Base-by-base conservation (phyloP, 441 rosid species). In the Breynia disticha region DNA sequence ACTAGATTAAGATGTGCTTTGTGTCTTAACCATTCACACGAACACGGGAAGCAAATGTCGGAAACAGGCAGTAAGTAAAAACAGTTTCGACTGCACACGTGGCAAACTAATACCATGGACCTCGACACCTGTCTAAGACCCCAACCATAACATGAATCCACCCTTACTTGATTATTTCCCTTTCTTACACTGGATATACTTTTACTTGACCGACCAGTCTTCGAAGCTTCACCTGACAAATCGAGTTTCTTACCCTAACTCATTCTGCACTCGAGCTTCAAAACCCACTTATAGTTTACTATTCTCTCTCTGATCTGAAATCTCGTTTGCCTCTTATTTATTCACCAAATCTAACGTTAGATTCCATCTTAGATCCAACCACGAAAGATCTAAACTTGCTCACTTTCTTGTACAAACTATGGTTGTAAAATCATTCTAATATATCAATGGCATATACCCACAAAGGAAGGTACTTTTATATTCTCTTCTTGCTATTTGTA, bases 381-480 rank as follows among this genome's bases (percentile, higher is more conserved):
- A 54, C 11, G 21, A 52, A 55, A 60, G 72, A 69, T 74, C 73
- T 57, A 62, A 60, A 45, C 35, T 46, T 44, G 58, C 53, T 10
- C 39, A 5, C n/a, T 4, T 42, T 28, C 35, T 8, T 39, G 12
- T 10, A 39, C 15, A 39, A 39, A 39, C 43, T 39, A 39, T 39
- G 43, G 43, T 39, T 59, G 59, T 24, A 24, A 24, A 3, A 24
- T 24, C 63, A 54, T 52, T n/a, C 67, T 73, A 76, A 78, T 60
- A 52, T 58, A 37, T 24, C 63, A 63, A 81, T 86, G 95, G 95
- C 80, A 45, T 48, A 50, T 76, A 54, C 66, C 50, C 68, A 16
- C 52, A 59, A 69, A 66, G 84, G 85, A 85, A 87, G 76, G 95
- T 74, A 66, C 18, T 54, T 64, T 16, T 48, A 72, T 41, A 60